Conservation (phyloP, 2,329 filamentous ascomycete genomes). For the Cylindrodendrum hubeiense region DNA sequence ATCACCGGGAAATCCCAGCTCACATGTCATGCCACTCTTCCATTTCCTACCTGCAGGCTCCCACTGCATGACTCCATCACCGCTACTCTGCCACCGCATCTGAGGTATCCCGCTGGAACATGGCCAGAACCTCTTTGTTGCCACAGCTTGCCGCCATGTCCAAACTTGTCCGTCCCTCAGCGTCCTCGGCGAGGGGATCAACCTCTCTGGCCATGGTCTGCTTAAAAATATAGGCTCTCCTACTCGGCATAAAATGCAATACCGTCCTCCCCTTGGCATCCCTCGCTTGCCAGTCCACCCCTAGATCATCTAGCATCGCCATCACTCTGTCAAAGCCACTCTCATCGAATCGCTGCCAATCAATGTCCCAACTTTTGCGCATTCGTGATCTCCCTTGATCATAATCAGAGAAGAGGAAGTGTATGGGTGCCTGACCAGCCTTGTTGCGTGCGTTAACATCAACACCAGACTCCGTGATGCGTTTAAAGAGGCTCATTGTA, state of each 20-base stretch:
- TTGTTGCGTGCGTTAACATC: conserved; percentile 33
- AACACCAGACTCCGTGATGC: conserved; percentile 20
- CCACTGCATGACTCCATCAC: no score
- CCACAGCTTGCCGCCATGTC: conserved; percentile 22
- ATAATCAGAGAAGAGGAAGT: conserved; percentile 7
- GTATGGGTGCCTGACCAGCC: conserved; percentile 24
- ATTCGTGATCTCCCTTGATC: no score
- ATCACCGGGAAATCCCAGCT: conserved; percentile 6
- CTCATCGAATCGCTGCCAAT: no score
- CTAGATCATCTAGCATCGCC: conserved; percentile 24
- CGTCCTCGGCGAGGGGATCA: conserved; percentile 31
- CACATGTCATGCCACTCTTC: conserved; percentile 2
- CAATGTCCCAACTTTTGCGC: no score
- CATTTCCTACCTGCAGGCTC: background rate
- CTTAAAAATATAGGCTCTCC: conserved; percentile 7
- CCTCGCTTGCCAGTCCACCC: conserved; percentile 29
- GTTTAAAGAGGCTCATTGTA: conserved; percentile 5
- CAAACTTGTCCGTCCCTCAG: conserved; percentile 26
- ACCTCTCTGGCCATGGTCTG: conserved; percentile 17
- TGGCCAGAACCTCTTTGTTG: conserved; percentile 11
- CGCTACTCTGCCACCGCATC: no score
- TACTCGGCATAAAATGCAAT: conserved; percentile 24
- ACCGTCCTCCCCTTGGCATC: conserved; percentile 24
- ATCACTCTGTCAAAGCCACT: background rate
- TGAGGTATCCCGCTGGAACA: conserved; percentile 25